Conservation (phyloP, 805 yeast genomes). For the Ogataea corticis region DNA sequence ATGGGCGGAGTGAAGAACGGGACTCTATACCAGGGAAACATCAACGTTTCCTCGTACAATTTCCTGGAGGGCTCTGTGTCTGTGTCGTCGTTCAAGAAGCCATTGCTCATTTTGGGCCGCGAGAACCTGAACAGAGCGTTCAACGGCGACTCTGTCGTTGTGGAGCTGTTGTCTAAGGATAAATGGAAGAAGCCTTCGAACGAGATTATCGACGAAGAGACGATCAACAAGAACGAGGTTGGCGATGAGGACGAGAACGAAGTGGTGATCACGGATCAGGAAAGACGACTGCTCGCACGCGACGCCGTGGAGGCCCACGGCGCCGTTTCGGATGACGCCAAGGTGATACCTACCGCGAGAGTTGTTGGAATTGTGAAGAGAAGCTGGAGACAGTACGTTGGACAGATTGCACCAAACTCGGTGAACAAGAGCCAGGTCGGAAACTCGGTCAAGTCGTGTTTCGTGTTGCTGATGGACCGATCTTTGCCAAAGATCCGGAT, state of each 20-base stretch:
- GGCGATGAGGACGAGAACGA: constrained; percentile 54
- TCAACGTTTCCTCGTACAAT: constrained; percentile 82
- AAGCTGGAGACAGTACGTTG: constrained; percentile 96
- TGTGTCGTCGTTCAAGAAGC: constrained; percentile 72
- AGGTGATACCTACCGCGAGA: constrained; percentile 86
- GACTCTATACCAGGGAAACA: constrained; percentile 79
- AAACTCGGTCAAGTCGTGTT: constrained; percentile 72
- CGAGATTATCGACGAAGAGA: constrained; percentile 74
- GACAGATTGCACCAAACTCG: constrained; percentile 82
- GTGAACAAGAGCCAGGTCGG: constrained; percentile 55
- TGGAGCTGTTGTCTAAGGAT: constrained; percentile 80
- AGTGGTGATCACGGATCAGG: constrained; percentile 60
- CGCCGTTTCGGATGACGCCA: constrained; percentile 37
- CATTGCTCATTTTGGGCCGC: constrained; percentile 78
- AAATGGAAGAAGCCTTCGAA: constrained; percentile 89
- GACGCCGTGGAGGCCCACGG: constrained; percentile 69
- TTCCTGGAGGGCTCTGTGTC: constrained; percentile 83
- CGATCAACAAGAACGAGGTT: constrained; percentile 57
- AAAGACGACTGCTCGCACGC: constrained; percentile 68
- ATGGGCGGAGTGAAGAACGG: constrained; percentile 92
- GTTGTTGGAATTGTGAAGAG: constrained; percentile 87
- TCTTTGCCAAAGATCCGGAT: constrained; percentile 85
- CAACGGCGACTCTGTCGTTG: constrained; percentile 88
- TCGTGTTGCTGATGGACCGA: constrained; percentile 86
- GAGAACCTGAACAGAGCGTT: constrained; percentile 87